Percentiles rank a stretch among this genome's conserved stretches.
Evolutionary conservation across 805 yeast species (phyloP).

Genomic region (Pichia scutulata): DNA sequence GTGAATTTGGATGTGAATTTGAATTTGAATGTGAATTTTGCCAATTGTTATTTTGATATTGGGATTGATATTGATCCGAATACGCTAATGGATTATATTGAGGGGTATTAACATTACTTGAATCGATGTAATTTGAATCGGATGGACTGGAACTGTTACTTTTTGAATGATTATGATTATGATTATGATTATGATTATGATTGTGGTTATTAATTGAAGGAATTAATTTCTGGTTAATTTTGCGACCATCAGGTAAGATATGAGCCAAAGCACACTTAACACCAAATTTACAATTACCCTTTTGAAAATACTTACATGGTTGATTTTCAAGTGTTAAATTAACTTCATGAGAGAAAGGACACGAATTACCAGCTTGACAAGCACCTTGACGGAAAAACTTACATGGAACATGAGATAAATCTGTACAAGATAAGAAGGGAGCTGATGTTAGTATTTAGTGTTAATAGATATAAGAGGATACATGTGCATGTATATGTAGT

Average conservation of each 20-base stretch:
- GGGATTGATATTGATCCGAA: constrained; percentile 1
- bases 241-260: constrained; percentile 79
- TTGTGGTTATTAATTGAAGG: not conserved
- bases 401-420: constrained; percentile 92
- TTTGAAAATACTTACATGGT: constrained; percentile 89
- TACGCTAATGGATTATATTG: not conserved
- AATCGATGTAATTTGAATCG: constrained; percentile 1
- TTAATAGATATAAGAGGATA: too few species aligned
- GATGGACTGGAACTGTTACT: not conserved
- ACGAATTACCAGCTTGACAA: constrained; percentile 88
- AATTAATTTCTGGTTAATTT: constrained; percentile 43
- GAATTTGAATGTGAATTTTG: not conserved
- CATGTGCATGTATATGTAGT: too few species aligned
- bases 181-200: constrained; percentile 6
- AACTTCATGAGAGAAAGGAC: constrained; percentile 82
- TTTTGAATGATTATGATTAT: not conserved
- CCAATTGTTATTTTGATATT: not conserved
- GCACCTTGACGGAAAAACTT: constrained; percentile 87
- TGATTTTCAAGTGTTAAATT: constrained; percentile 46
- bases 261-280: constrained; percentile 92
- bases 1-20: not conserved
- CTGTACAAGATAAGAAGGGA: constrained; percentile 23
- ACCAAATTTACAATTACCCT: constrained; percentile 97
- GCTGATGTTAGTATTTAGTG: not conserved
- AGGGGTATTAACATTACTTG: not conserved